Conservation (phyloP, 2,329 filamentous ascomycete genomes). For the Colletotrichum noveboracense region DNA sequence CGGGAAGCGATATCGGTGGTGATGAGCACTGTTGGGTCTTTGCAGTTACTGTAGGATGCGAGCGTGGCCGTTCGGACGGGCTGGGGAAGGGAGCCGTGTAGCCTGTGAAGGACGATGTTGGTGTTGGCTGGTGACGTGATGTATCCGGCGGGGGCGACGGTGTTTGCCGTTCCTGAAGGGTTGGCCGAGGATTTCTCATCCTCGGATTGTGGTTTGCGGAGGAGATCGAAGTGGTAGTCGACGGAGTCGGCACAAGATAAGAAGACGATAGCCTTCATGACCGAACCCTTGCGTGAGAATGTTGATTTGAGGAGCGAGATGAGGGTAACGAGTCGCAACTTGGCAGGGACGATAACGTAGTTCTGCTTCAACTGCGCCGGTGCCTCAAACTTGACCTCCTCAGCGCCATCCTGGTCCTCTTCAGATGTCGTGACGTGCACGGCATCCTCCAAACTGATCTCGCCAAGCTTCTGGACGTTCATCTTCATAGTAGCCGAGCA, state of each 20-base stretch:
- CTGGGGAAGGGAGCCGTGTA: slow-evolving; percentile 92
- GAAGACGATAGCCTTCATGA: slow-evolving; percentile 97
- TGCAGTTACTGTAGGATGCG: slow-evolving; percentile 75
- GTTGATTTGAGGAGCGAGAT: slow-evolving; percentile 84
- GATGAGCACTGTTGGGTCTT: slow-evolving; percentile 80
- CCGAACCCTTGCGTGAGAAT: slow-evolving; percentile 85
- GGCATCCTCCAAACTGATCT: slow-evolving; percentile 94
- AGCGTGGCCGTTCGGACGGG: slow-evolving; percentile 87
- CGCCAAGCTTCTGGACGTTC: slow-evolving; percentile 91
- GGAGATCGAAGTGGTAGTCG: slow-evolving; percentile 91
- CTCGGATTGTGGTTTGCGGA: slow-evolving; percentile 51
- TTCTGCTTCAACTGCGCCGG: slow-evolving; percentile 94
- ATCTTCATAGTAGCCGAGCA: slow-evolving; percentile 99
- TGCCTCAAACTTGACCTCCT: slow-evolving; percentile 71
- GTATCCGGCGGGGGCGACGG: slow-evolving; percentile 72
- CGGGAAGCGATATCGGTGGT: slow-evolving; percentile 96
- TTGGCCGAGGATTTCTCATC: slow-evolving; percentile 20
- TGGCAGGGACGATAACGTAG: slow-evolving; percentile 86
- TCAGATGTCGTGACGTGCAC: slow-evolving; percentile 79
- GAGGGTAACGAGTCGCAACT: slow-evolving; percentile 87
- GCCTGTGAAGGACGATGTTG: slow-evolving; percentile 76
- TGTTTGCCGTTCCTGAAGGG: slow-evolving; percentile 50
- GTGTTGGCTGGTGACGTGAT: slow-evolving; percentile 79
- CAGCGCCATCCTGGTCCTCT: slow-evolving; percentile 50
- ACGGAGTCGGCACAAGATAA: slow-evolving; percentile 97